A percentile compares a stretch with the other conserved stretches of the same genome.
Conservation (phyloP, 2,329 filamentous ascomycete genomes). For the Nemania sp. region DNA sequence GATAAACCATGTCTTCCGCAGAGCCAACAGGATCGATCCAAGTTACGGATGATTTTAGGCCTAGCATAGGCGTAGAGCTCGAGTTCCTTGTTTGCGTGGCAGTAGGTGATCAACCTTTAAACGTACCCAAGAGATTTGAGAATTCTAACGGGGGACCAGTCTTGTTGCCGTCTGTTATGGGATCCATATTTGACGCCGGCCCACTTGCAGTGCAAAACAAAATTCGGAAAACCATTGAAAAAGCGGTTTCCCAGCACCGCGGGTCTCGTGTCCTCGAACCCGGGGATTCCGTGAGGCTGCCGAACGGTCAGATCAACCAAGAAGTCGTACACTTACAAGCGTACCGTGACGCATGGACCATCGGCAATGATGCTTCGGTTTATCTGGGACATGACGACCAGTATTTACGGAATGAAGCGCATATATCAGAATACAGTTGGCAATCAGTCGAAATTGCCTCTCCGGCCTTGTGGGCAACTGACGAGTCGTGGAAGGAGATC, state of each 20-base stretch:
- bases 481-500: conserved; percentile 41
- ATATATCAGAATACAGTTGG: conserved; percentile 25
- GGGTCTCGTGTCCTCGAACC: conserved; percentile 17
- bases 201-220: background rate
- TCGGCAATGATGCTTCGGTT: background rate
- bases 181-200: background rate
- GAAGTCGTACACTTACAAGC: background rate
- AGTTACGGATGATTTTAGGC: background rate
- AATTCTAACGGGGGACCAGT: conserved; percentile 18
- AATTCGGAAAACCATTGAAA: background rate
- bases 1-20: background rate
- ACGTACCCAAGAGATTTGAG: conserved; percentile 30
- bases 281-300: background rate
- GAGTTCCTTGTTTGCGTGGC: conserved; percentile 38
- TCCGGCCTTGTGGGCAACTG: conserved; percentile 41
- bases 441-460: conserved; percentile 36
- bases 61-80: conserved; percentile 43
- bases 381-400: rapidly evolving
- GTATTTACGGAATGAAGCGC: background rate
- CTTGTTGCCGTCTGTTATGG: background rate
- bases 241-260: background rate
- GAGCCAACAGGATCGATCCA: background rate
- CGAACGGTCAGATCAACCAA: background rate
- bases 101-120: background rate
- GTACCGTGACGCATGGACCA: conserved; percentile 10